Evolutionary conservation across 805 yeast species (phyloP).

Genomic region (Wickerhamiella domercqiae): DNA sequence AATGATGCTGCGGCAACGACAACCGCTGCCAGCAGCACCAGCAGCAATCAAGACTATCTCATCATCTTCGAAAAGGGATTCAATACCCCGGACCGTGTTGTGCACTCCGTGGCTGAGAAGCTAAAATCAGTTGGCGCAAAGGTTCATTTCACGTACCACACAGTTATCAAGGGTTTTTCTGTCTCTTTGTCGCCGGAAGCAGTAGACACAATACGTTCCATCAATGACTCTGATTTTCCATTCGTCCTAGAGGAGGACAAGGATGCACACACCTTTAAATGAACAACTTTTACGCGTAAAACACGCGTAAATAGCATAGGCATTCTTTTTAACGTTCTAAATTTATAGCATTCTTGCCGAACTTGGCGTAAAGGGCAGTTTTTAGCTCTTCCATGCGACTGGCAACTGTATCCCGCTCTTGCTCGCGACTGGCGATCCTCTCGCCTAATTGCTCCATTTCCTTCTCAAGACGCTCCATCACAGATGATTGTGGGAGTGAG

Average conservation of each 20-base stretch:
- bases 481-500: constrained; percentile 49
- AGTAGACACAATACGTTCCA: constrained; percentile 21
- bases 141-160: constrained; percentile 33
- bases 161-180: constrained; percentile 35
- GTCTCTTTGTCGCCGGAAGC: constrained; percentile 16
- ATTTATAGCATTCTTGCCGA: constrained; percentile 69
- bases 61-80: constrained; percentile 21
- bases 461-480: constrained; percentile 48
- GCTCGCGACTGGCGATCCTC: constrained; percentile 33
- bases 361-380: constrained; percentile 65
- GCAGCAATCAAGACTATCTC: constrained; percentile 13
- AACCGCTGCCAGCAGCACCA: background rate
- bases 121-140: constrained; percentile 30
- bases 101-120: constrained; percentile 23
- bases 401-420: constrained; percentile 36
- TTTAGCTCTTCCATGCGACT: constrained; percentile 46
- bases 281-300: no score
- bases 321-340: constrained; percentile 39
- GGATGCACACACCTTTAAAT: constrained; percentile 17
- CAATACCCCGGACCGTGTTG: constrained; percentile 22
- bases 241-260: constrained; percentile 34
- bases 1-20: background rate
- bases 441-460: constrained; percentile 41
- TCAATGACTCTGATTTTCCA: constrained; percentile 23
- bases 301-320: background rate